These are phyloP conservation scores for Toxicodendron radicans DNA, from an alignment of 345 rosid genomes.

Conservation along the genomic window DNA sequence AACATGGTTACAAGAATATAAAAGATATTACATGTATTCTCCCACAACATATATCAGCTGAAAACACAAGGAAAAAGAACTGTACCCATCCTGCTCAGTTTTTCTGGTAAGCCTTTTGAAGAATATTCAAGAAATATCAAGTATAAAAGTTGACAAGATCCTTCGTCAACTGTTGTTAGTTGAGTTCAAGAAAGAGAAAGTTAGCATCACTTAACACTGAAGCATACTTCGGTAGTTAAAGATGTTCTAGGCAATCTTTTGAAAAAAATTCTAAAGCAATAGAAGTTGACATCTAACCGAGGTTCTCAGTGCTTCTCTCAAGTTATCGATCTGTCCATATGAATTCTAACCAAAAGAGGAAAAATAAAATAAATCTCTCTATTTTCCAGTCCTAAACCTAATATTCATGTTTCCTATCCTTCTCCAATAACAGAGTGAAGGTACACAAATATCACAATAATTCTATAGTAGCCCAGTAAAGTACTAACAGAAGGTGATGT, in stretches of 20 bases:
- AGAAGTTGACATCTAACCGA: not conserved
- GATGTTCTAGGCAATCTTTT: not conserved
- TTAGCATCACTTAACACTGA: not conserved
- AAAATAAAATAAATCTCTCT: too few relatives aligned
- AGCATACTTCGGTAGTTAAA: not conserved
- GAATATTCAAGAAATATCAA: not conserved
- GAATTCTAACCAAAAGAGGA: too few relatives aligned
- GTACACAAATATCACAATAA: not conserved
- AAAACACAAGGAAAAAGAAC: not conserved
- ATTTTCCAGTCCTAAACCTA: not conserved
- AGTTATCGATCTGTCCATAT: too few relatives aligned
- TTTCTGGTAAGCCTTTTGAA: not conserved
- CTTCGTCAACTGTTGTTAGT: not conserved
- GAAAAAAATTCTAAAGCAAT: not conserved
- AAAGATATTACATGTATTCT: not conserved
- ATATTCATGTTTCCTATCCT: not conserved
- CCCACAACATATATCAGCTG: too few relatives aligned
- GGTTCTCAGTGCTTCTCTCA: too few relatives aligned
- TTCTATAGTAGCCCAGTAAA: not conserved
- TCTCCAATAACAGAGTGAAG: not conserved
- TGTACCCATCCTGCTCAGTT: not conserved
- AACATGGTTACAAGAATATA: not conserved
- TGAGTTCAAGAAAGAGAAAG: not conserved
- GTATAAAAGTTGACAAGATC: not conserved
- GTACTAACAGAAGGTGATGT: not conserved